phyloP scores from a whole-genome alignment of 1,284 basidiomycete species.

The Ustanciosporium gigantosporum region DNA sequence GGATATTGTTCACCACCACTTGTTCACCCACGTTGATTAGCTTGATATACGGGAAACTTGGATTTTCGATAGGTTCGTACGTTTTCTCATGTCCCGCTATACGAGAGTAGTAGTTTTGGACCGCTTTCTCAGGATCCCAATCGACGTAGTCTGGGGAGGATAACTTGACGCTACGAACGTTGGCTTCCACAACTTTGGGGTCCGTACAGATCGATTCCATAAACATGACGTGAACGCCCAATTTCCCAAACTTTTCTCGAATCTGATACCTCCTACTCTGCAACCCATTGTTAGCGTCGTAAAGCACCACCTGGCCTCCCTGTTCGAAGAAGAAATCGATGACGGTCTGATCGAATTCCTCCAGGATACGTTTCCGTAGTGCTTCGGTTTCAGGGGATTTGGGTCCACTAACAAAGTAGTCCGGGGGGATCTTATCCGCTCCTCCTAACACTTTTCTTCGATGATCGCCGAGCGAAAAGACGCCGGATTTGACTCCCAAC shows the following conservation, averaged over 20 bases:
- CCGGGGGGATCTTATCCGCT: conserved; percentile 80
- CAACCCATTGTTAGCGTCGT: conserved; percentile 97
- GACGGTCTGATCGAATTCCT: conserved; percentile 83
- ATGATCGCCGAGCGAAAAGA: conserved; percentile 93
- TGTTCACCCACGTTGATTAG: conserved; percentile 81
- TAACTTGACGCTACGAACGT: conserved; percentile 95
- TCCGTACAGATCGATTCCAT: conserved; percentile 70
- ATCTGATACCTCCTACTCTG: conserved; percentile 71
- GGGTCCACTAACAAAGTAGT: conserved; percentile 77
- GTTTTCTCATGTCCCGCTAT: conserved; percentile 83
- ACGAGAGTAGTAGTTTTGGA: conserved; percentile 86
- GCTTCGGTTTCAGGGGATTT: conserved; percentile 71
- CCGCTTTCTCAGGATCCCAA: conserved; percentile 89
- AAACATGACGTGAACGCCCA: conserved; percentile 85
- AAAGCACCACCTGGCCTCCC: conserved; percentile 93
- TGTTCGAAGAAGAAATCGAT: conserved; percentile 79
- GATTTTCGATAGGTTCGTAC: conserved; percentile 80
- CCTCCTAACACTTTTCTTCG: conserved; percentile 85
- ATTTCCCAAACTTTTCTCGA: conserved; percentile 76
- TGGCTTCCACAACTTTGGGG: conserved; percentile 82
- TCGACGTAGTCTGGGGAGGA: conserved; percentile 84
- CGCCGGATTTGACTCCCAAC: conserved; percentile 94
- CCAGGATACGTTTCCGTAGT: conserved; percentile 74
- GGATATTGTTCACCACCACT: conserved; percentile 71
- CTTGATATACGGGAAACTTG: conserved; percentile 84